These are phyloP conservation scores for Albifimbria verrucaria DNA, from an alignment of 2,329 filamentous ascomycete species.

Conservation along the genomic window DNA sequence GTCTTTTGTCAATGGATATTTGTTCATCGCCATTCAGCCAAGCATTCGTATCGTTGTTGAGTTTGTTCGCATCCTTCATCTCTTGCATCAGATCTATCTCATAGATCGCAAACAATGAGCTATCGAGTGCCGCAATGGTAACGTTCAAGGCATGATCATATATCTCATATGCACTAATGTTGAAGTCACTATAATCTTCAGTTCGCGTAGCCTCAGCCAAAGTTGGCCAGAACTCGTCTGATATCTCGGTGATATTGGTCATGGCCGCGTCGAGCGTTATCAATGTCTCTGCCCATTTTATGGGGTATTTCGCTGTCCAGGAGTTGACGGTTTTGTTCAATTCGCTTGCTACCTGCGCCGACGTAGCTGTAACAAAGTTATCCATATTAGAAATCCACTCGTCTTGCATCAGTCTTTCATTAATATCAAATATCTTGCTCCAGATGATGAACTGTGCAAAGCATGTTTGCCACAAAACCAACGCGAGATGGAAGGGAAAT, in stretches of 20 bases:
- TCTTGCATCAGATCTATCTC: conserved; percentile 27
- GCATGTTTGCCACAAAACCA: conserved; percentile 63
- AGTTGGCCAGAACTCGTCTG: conserved; percentile 23
- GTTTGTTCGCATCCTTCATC: conserved; percentile 12
- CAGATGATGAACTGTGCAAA: conserved; percentile 53
- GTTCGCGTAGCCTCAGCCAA: conserved; percentile 10
- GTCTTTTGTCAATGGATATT: conserved; percentile 18
- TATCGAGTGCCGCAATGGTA: conserved; percentile 20
- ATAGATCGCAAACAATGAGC: conserved; percentile 26
- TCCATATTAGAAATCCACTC: conserved; percentile 9
- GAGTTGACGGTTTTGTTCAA: conserved; percentile 12
- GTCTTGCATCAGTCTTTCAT: conserved; percentile 15
- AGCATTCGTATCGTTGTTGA: conserved; percentile 12
- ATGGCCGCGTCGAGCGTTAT: conserved; percentile 19
- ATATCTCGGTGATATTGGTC: conserved; percentile 21
- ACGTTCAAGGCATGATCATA: conserved; percentile 8
- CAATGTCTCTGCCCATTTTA: conserved; percentile 16
- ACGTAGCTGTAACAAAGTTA: conserved; percentile 12
- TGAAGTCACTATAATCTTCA: conserved; percentile 1
- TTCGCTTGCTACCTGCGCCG: conserved; percentile 11
- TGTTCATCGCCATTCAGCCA: conserved; percentile 19
- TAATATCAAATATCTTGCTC: conserved; percentile 34
- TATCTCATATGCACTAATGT: background rate
- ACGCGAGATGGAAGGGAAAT: conserved; percentile 62
- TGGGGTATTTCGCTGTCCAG: conserved; percentile 24